Conservation (phyloP, 164 flowering plant species). For the Saururus chinensis region DNA sequence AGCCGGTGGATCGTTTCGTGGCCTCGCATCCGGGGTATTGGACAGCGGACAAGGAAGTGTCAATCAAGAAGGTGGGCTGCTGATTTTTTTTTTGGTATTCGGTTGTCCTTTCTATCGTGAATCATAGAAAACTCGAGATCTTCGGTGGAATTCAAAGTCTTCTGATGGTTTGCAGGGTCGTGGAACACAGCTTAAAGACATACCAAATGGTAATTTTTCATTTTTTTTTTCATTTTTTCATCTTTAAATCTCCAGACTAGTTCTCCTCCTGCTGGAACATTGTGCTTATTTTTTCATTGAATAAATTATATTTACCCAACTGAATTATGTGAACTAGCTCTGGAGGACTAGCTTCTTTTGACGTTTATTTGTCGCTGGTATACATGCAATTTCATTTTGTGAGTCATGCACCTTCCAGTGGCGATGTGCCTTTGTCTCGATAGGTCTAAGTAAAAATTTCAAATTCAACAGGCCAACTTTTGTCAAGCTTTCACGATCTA, state of each 20-base stretch:
- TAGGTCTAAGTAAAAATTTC: no score
- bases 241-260: background rate
- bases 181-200: conserved; percentile 63
- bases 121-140: no score
- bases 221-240: background rate
- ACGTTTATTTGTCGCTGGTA: background rate
- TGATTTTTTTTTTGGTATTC: background rate
- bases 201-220: conserved; percentile 58
- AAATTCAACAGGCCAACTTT: no score
- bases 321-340: no score
- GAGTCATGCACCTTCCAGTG: background rate
- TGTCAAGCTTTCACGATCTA: no score
- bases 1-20: conserved; percentile 54
- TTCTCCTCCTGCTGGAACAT: background rate
- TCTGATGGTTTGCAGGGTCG: conserved; percentile 40
- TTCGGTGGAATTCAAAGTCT: no score
- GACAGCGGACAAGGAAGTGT: conserved; percentile 27
- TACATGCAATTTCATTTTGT: background rate
- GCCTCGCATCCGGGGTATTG: conserved; percentile 21
- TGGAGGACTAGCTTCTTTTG: background rate
- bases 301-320: no score
- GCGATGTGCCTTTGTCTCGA: no score
- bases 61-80: conserved; percentile 57
- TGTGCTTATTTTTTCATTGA: background rate
- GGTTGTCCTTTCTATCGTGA: background rate